Percentiles rank a stretch among this genome's conserved stretches.
Evolutionary conservation across 2,329 filamentous ascomycete genomes (phyloP).

Genomic region (Fusarium anthophilum): DNA sequence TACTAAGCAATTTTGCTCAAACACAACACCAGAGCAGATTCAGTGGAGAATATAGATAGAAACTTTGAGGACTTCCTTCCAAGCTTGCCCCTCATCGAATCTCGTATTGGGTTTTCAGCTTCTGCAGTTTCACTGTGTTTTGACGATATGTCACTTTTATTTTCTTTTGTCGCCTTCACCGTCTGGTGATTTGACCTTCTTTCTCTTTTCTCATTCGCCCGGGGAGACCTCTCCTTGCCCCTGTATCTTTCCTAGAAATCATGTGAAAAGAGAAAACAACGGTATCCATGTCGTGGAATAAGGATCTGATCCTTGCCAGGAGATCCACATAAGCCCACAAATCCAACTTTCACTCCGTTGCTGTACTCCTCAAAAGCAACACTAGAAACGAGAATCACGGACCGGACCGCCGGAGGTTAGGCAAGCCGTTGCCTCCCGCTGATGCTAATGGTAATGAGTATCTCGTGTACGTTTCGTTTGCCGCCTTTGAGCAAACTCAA

Average conservation of each 20-base stretch:
- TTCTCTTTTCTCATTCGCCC: neutral
- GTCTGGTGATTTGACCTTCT: neutral
- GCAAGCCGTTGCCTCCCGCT: neutral
- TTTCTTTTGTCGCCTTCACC: neutral
- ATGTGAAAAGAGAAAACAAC: neutral
- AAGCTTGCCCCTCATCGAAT: too few relatives aligned
- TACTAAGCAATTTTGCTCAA: neutral
- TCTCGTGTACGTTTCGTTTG: neutral
- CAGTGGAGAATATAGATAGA: too few relatives aligned
- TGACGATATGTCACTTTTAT: neutral
- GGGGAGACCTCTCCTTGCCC: neutral
- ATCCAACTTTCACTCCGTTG: neutral
- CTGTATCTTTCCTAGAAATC: too few relatives aligned
- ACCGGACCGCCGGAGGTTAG: neutral
- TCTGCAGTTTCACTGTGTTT: neutral
- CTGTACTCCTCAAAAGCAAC: neutral
- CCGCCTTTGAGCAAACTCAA: neutral
- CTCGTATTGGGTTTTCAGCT: neutral
- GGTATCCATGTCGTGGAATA: neutral
- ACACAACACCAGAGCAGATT: too few relatives aligned
- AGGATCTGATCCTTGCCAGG: conserved; percentile 13
- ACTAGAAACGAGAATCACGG: neutral
- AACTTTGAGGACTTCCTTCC: too few relatives aligned
- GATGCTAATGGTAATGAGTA: neutral
- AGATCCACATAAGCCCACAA: neutral